These are phyloP conservation scores for Gamarada debralockiae DNA, from an alignment of 495 filamentous ascomycete species.

Conservation along the genomic window DNA sequence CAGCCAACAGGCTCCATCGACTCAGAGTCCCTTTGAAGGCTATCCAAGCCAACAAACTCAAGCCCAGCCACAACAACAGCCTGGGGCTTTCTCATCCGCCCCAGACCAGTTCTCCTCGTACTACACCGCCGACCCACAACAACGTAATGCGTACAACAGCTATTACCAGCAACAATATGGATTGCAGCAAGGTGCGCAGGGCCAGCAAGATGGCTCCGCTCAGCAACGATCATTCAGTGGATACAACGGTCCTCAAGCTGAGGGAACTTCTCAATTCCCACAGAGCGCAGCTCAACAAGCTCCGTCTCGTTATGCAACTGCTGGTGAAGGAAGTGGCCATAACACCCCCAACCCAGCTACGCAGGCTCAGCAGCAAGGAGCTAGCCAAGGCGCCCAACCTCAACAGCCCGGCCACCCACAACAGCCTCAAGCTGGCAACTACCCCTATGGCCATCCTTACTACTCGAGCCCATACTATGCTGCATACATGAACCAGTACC, in stretches of 20 bases:
- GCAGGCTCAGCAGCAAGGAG: conserved; percentile 48
- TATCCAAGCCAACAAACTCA: conserved; percentile 50
- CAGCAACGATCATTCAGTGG: conserved; percentile 70
- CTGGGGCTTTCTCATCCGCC: conserved; percentile 63
- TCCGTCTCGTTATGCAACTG: conserved; percentile 64
- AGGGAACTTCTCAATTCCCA: conserved; percentile 72
- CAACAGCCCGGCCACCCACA: conserved; percentile 49
- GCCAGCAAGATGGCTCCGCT: conserved; percentile 68
- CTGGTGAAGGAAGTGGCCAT: conserved; percentile 76
- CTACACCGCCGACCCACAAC: conserved; percentile 73
- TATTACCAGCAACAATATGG: conserved; percentile 73
- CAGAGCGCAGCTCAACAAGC: conserved; percentile 60
- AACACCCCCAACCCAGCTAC: conserved; percentile 82
- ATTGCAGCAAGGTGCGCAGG: conserved; percentile 57
- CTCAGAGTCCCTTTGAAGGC: conserved; percentile 40
- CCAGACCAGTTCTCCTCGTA: conserved; percentile 81
- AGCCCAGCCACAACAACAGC: conserved; percentile 57
- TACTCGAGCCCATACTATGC: conserved; percentile 77
- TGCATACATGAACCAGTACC: conserved; percentile 70
- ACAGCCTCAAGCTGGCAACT: conserved; percentile 62
- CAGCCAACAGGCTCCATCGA: conserved; percentile 59
- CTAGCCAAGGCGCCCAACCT: conserved; percentile 46
- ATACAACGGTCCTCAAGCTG: conserved; percentile 69
- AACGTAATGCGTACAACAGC: conserved; percentile 71
- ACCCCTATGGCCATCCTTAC: conserved; percentile 73